phyloP scores from a whole-genome alignment of 192 early-diverging fungal species.

The Backusella mclennaniae region DNA sequence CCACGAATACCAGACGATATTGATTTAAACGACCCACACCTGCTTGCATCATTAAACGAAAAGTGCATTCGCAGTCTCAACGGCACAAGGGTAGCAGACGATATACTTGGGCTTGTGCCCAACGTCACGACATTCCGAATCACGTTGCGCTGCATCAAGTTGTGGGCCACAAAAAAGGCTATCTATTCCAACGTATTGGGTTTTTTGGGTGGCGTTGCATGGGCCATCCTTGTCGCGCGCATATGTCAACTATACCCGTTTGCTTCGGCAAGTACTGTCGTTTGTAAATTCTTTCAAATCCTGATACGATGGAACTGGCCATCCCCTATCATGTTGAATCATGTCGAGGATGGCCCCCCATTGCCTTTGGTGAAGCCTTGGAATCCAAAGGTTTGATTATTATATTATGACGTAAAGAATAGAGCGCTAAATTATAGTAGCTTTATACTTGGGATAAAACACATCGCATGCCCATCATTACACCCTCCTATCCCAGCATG shows the following conservation, averaged over 20 bases:
- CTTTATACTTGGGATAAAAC: conserved; percentile 35
- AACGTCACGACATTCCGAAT: conserved; percentile 60
- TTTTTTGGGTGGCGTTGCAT: conserved; percentile 73
- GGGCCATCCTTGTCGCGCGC: conserved; percentile 69
- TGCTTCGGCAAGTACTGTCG: conserved; percentile 56
- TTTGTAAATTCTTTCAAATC: conserved; percentile 66
- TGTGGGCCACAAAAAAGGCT: conserved; percentile 62
- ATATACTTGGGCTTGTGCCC: conserved; percentile 62
- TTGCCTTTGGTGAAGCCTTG: conserved; percentile 49
- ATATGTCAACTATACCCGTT: conserved; percentile 73
- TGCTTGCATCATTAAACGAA: conserved; percentile 79
- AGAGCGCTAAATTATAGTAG: not conserved
- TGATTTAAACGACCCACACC: conserved; percentile 73
- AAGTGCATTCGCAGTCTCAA: conserved; percentile 83
- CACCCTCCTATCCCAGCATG: conserved; percentile 71
- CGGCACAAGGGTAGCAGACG: conserved; percentile 71
- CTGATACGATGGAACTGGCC: conserved; percentile 65
- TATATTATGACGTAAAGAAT: not conserved
- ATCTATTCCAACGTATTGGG: conserved; percentile 75
- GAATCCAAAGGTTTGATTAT: conserved; percentile 43
- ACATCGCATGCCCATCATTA: conserved; percentile 72
- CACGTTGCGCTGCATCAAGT: conserved; percentile 63
- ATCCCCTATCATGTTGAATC: conserved; percentile 60
- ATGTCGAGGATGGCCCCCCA: conserved; percentile 56
- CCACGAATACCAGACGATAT: conserved; percentile 75